Evolutionary conservation across 2,329 filamentous ascomycete species (phyloP).

Genomic region (Aurifilum marmelostoma): DNA sequence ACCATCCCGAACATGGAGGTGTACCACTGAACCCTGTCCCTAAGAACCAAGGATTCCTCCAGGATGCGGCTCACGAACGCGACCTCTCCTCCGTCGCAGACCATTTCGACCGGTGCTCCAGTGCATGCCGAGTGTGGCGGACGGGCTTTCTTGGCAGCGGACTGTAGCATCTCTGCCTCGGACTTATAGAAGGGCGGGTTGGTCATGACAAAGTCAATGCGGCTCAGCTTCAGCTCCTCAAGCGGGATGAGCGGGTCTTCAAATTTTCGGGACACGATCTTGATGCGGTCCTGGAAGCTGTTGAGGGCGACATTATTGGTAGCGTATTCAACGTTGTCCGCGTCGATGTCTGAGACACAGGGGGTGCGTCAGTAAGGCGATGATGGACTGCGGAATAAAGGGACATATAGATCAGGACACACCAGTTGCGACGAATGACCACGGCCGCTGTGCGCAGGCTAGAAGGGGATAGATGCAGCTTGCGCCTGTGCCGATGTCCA

Average conservation of each 20-base stretch:
- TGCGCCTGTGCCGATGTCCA: constrained; percentile 90
- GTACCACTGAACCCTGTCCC: constrained; percentile 77
- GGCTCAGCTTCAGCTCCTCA: constrained; percentile 51
- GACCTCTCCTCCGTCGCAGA: constrained; percentile 73
- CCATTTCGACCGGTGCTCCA: constrained; percentile 83
- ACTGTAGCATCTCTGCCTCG: constrained; percentile 65
- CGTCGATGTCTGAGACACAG: constrained; percentile 76
- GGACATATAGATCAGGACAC: neutral
- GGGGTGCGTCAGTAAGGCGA: constrained; percentile 28
- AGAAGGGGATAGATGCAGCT: constrained; percentile 91
- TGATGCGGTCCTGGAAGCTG: constrained; percentile 64
- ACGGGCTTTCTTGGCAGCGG: constrained; percentile 66
- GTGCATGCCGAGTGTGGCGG: constrained; percentile 76
- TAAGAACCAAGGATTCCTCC: constrained; percentile 37
- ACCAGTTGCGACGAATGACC: constrained; percentile 73
- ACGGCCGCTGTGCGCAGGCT: constrained; percentile 70
- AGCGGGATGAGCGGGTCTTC: constrained; percentile 66
- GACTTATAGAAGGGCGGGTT: constrained; percentile 96
- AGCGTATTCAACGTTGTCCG: constrained; percentile 68
- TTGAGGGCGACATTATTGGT: constrained; percentile 70
- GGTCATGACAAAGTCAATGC: constrained; percentile 83
- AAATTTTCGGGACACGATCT: constrained; percentile 58
- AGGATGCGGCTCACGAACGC: constrained; percentile 84
- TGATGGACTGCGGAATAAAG: neutral
- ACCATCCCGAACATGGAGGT: constrained; percentile 88